phyloP scores from a whole-genome alignment of 75 land plant species.

The Picea sitchensis region DNA sequence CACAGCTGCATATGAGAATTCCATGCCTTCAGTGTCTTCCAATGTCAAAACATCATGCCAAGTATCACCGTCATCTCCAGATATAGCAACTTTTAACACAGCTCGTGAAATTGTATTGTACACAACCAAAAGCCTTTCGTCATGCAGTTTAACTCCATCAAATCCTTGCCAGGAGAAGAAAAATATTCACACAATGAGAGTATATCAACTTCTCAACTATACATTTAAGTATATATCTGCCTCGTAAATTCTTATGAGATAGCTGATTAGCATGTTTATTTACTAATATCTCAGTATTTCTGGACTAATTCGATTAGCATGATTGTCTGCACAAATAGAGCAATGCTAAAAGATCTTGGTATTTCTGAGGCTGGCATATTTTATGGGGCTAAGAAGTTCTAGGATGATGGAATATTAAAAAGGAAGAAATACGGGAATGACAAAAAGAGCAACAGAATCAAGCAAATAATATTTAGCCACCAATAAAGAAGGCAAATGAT shows the following conservation, averaged over 20 bases:
- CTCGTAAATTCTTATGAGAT: neutral
- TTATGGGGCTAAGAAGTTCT: too few species aligned
- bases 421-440: too few species aligned
- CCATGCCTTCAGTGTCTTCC: constrained; percentile 61
- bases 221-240: neutral
- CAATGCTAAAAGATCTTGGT: too few species aligned
- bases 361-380: too few species aligned
- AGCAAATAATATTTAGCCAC: too few species aligned
- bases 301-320: too few species aligned
- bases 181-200: neutral
- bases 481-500: too few species aligned
- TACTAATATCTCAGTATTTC: too few species aligned
- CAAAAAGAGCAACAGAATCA: too few species aligned
- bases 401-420: too few species aligned
- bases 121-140: constrained; percentile 66
- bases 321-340: too few species aligned
- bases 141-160: constrained; percentile 89
- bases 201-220: constrained; percentile 1
- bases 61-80: constrained; percentile 86
- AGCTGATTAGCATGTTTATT: neutral
- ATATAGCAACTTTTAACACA: constrained; percentile 73
- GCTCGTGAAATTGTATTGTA: constrained; percentile 90
- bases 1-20: constrained; percentile 95
- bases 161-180: constrained; percentile 46
- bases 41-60: constrained; percentile 79